Evolutionary conservation across 768 basidiomycete species (phyloP), one percentile per base, ranked within the genome.

Genomic region (Suillus americanus): DNA sequence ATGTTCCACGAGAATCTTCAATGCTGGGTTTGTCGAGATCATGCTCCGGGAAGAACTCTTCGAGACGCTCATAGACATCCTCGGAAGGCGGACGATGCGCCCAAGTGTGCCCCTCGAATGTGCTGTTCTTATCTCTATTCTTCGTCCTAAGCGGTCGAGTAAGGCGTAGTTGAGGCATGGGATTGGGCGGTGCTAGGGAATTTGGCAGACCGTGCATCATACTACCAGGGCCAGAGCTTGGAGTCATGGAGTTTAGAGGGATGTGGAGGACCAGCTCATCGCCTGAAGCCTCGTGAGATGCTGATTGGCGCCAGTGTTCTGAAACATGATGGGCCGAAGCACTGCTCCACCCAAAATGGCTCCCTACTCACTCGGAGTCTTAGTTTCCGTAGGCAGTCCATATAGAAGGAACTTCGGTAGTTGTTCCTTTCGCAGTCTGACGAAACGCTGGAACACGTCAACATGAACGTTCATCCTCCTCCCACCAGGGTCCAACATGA

Each of bases 11-110:
- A 5, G 89, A 91, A 46, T 82, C 88, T 70, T 99, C 96, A 61
- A 98, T 91, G 67, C 98, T 89, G 2, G 95, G 95, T 73, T 95
- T 92, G 76, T 99, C 97, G 57, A 99, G 86, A 72, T 98, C 95
- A 73, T 97, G 93, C 67, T 91, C 89, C 0, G 96, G 96, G 83
- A 99, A 99, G 81, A 94, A 98, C 65, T 91, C 89, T 69, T 98
- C 93, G 13, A 99, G 83, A 63, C 91, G 88, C 48, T 98, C 91
- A 73, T 95, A 94, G 51, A 99, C 91, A 69, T 92, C 91, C 77
- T 99, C 97, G 0, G 95, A 87, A 55, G 89, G 86, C 30, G 96
- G 95, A 70, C 95, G 92, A 65, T 90, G 88, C 46, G 92, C 91
- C 95, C 94, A 97, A 25, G 90, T 89, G 63, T 85, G 82, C 68